Conservation (phyloP, 352 stramenopile genomes). For the Stramenopiles sp. region DNA sequence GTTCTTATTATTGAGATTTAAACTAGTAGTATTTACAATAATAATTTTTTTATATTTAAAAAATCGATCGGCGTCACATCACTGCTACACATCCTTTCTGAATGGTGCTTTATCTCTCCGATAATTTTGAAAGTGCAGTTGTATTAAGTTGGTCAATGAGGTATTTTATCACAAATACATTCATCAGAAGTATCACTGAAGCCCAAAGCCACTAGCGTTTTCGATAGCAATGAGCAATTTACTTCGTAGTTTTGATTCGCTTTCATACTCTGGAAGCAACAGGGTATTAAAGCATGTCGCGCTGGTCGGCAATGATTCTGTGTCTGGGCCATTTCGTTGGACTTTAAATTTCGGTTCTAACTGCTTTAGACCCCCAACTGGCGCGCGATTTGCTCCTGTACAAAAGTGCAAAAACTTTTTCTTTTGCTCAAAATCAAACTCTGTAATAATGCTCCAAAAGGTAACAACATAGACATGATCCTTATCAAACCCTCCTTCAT, state of each 20-base stretch:
- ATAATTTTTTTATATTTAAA: too few relatives aligned
- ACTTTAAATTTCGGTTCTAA: conserved; percentile 42
- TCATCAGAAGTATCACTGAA: too few relatives aligned
- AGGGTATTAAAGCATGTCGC: conserved; percentile 63
- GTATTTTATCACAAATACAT: too few relatives aligned
- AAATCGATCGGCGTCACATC: too few relatives aligned
- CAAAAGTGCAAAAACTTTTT: conserved; percentile 40
- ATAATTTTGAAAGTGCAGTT: too few relatives aligned
- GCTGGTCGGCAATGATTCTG: conserved; percentile 39
- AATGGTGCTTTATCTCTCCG: too few relatives aligned
- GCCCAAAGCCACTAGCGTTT: conserved; percentile 55
- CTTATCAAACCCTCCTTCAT: conserved; percentile 45
- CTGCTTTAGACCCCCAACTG: conserved; percentile 44
- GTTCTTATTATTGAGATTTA: too few relatives aligned
- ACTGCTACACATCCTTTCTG: too few relatives aligned
- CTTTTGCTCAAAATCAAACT: conserved; percentile 31
- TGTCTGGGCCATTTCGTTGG: conserved; percentile 47
- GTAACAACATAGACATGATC: conserved; percentile 30
- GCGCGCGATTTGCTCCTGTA: conserved; percentile 43
- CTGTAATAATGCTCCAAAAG: conserved; percentile 46
- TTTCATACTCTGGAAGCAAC: conserved; percentile 46
- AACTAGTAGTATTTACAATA: too few relatives aligned
- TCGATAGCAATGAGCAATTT: conserved; percentile 38
- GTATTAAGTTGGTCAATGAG: too few relatives aligned
- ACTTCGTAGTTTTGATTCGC: conserved; percentile 38